These are phyloP conservation scores for Syzygium oleosum DNA, from an alignment of 345 rosid species.

Conservation along the genomic window DNA sequence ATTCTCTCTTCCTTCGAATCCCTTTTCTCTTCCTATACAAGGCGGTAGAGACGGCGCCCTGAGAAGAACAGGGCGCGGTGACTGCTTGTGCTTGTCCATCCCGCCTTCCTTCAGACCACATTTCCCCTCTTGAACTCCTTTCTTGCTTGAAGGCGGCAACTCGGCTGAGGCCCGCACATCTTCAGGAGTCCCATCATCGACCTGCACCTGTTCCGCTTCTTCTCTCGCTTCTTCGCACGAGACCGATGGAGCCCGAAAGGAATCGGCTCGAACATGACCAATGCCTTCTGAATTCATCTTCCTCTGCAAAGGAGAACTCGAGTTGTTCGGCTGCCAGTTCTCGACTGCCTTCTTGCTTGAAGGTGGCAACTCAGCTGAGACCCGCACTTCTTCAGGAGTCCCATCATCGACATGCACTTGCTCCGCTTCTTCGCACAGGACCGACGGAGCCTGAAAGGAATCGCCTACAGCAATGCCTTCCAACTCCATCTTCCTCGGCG, in stretches of 20 bases:
- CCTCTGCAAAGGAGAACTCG: not conserved
- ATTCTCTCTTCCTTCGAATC: not conserved
- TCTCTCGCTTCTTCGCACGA: not conserved
- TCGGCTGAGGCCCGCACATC: not conserved
- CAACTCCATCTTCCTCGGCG: not conserved
- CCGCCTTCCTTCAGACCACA: not conserved
- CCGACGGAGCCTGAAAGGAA: not conserved
- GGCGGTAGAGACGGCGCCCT: slow-evolving; percentile 12
- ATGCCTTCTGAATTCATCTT: not conserved
- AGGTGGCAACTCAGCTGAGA: not conserved
- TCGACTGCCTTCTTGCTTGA: too few species aligned
- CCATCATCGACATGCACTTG: not conserved
- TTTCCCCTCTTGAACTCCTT: not conserved
- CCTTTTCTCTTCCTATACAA: not conserved
- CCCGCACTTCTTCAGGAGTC: not conserved
- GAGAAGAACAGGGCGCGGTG: not conserved
- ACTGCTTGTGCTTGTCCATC: not conserved
- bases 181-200: not conserved
- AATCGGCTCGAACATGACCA: not conserved
- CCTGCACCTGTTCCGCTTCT: not conserved
- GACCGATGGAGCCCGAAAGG: not conserved
- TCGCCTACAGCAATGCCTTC: not conserved
- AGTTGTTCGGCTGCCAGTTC: not conserved
- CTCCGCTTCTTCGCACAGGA: not conserved
- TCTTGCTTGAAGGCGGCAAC: not conserved